phyloP scores from a whole-genome alignment of 164 flowering plant species.

The Malania oleifera region DNA sequence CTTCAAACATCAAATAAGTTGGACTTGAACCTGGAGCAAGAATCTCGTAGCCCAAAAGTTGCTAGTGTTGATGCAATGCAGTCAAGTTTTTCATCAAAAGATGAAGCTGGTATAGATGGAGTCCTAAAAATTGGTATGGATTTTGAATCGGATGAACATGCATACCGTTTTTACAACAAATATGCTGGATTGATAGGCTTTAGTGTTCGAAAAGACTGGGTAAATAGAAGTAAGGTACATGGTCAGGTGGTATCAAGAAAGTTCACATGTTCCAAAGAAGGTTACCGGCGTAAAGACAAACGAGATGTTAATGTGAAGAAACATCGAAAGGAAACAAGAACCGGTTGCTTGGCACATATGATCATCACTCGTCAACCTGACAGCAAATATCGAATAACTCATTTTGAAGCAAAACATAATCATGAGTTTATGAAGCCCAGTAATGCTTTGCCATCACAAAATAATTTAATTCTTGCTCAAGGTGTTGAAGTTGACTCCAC shows the following conservation, averaged over 20 bases:
- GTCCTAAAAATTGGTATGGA: conserved; percentile 20
- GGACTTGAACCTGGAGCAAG: conserved; percentile 34
- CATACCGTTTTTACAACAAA: conserved; percentile 25
- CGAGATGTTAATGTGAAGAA: conserved; percentile 31
- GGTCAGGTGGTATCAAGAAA: conserved; percentile 35
- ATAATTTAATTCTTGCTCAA: conserved; percentile 9
- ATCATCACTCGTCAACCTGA: conserved; percentile 30
- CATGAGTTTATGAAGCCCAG: conserved; percentile 20
- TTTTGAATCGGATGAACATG: conserved; percentile 31
- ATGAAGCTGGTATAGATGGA: conserved; percentile 10
- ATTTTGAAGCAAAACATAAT: conserved; percentile 31
- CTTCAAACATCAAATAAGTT: conserved; percentile 15
- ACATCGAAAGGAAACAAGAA: conserved; percentile 35
- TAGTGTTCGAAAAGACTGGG: conserved; percentile 32
- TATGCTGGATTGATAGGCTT: conserved; percentile 36
- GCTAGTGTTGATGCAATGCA: conserved; percentile 5
- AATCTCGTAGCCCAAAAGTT: conserved; percentile 19
- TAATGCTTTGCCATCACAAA: conserved; percentile 15
- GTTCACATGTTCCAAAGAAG: conserved; percentile 34
- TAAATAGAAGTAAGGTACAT: conserved; percentile 34
- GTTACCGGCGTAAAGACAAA: conserved; percentile 30
- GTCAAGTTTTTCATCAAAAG: conserved; percentile 13
- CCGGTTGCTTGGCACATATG: conserved; percentile 42
- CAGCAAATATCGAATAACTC: conserved; percentile 27
- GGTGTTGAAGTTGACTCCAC: conserved; percentile 15